Evolutionary conservation across 1,139 yeast species (phyloP).

Genomic region (Geotrichum fermentans): DNA sequence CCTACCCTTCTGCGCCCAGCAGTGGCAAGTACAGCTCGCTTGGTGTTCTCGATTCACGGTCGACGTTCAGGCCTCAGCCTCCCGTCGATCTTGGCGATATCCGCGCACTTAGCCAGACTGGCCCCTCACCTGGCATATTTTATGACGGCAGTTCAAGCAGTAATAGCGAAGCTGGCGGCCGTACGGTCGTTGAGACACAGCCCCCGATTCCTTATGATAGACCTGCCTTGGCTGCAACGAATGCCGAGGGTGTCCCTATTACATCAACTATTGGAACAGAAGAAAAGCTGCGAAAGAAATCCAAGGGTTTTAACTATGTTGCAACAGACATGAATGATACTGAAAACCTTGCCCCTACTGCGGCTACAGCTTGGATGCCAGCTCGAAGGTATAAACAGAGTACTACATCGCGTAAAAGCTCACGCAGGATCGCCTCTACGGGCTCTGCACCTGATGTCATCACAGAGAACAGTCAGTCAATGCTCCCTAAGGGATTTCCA

Average conservation of each 20-base stretch:
- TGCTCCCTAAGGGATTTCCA: too few relatives aligned
- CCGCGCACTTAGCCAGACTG: not conserved
- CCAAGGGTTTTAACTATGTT: not conserved
- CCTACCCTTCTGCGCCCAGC: not conserved
- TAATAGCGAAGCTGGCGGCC: not conserved
- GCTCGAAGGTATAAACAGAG: not conserved
- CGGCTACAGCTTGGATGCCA: not conserved
- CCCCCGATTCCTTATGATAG: not conserved
- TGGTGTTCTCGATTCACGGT: not conserved
- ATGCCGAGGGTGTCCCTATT: not conserved
- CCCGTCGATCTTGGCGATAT: not conserved
- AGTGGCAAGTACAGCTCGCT: not conserved
- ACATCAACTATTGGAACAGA: not conserved
- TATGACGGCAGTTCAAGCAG: conserved; percentile 8
- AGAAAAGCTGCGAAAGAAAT: not conserved
- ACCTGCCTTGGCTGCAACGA: not conserved
- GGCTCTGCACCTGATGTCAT: not conserved
- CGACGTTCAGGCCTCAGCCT: not conserved
- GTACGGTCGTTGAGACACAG: not conserved
- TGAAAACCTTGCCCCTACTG: conserved; percentile 4
- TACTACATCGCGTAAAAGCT: not conserved
- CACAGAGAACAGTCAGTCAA: too few relatives aligned
- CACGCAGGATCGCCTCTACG: not conserved
- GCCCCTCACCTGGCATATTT: not conserved
- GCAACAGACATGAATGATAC: not conserved